phyloP scores from a whole-genome alignment of 768 basidiomycete species.

The Phlegmacium glaucopus region DNA sequence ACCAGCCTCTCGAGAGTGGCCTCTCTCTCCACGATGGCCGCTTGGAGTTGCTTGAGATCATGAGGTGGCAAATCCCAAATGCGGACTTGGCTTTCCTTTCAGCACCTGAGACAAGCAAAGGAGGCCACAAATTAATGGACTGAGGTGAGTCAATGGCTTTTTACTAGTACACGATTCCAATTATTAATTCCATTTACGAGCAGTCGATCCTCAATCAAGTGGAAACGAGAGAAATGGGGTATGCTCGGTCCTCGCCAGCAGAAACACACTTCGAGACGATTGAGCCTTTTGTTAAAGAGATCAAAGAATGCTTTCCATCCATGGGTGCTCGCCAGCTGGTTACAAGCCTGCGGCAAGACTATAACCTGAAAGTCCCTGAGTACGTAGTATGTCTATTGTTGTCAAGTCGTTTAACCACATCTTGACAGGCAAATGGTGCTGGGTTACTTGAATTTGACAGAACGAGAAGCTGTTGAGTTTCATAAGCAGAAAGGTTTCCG shows the following conservation, averaged over 20 bases:
- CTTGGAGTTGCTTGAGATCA: too few relatives aligned
- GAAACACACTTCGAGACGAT: neutral
- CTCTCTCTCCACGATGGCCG: too few relatives aligned
- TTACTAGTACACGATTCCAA: too few relatives aligned
- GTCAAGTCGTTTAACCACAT: neutral
- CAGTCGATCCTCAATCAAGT: too few relatives aligned
- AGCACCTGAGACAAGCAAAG: too few relatives aligned
- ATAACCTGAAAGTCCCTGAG: constrained; percentile 1
- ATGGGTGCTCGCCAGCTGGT: too few relatives aligned
- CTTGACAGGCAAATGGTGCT: constrained; percentile 1
- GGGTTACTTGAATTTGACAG: constrained; percentile 5
- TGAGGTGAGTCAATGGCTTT: constrained; percentile 1
- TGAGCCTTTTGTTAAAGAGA: neutral
- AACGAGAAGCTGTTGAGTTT: constrained; percentile 15
- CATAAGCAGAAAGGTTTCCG: constrained; percentile 19
- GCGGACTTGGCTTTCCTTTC: too few relatives aligned
- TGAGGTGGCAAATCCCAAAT: too few relatives aligned
- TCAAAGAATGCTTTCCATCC: neutral
- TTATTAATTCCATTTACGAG: too few relatives aligned
- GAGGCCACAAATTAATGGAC: too few relatives aligned
- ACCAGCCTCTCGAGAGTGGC: too few relatives aligned
- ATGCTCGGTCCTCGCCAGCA: neutral
- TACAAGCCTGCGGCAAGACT: neutral
- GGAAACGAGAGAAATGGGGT: neutral
- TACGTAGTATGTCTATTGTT: neutral